These are phyloP conservation scores for Coemansia sp. DNA, from an alignment of 192 early-diverging fungal species.

Conservation along the genomic window DNA sequence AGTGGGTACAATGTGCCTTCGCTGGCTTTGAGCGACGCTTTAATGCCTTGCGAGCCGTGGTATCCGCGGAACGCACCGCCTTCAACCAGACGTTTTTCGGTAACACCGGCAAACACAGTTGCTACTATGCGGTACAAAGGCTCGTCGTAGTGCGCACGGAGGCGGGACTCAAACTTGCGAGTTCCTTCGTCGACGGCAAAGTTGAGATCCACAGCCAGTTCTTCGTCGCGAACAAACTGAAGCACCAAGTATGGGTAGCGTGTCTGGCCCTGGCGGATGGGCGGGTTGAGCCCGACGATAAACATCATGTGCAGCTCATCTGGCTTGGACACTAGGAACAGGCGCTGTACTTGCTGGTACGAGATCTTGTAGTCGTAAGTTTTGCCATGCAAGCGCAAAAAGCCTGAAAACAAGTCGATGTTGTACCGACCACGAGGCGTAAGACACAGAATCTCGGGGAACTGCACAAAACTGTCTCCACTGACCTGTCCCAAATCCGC, in stretches of 20 bases:
- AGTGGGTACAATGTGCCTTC: constrained; percentile 93
- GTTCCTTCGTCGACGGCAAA: constrained; percentile 75
- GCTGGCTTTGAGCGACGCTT: constrained; percentile 96
- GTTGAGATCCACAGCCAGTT: constrained; percentile 79
- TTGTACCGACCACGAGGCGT: constrained; percentile 94
- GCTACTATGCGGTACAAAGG: constrained; percentile 83
- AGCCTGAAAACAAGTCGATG: constrained; percentile 88
- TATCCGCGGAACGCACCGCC: constrained; percentile 67
- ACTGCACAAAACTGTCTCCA: constrained; percentile 87
- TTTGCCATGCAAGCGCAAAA: constrained; percentile 94
- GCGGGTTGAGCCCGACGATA: constrained; percentile 93
- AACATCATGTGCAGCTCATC: constrained; percentile 92
- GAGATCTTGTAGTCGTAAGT: constrained; percentile 97
- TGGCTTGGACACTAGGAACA: constrained; percentile 91
- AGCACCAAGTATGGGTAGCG: constrained; percentile 93
- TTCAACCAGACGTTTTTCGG: constrained; percentile 72
- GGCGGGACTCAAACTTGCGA: constrained; percentile 68
- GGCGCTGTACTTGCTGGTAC: constrained; percentile 76
- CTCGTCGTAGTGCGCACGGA: constrained; percentile 84
- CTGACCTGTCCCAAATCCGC: constrained; percentile 84
- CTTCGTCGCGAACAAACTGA: constrained; percentile 94
- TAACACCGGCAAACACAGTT: constrained; percentile 80
- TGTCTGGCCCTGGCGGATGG: constrained; percentile 95
- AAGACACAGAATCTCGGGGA: constrained; percentile 85
- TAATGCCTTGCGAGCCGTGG: constrained; percentile 78